phyloP scores from a whole-genome alignment of 2,329 filamentous ascomycete genomes.

The Ophiosphaerella herpotricha region DNA sequence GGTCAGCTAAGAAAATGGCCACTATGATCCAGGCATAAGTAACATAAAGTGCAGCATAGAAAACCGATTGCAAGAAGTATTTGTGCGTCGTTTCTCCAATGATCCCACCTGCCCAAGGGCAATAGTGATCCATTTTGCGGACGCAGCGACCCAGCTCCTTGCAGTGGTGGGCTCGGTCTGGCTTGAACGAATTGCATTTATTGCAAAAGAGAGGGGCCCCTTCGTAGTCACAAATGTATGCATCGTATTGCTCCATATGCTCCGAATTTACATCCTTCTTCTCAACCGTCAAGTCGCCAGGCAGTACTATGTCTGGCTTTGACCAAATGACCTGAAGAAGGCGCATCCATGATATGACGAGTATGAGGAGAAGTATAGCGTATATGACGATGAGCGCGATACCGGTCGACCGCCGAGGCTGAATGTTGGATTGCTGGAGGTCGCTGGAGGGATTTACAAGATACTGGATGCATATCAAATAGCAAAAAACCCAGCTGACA shows the following conservation, averaged over 20 bases:
- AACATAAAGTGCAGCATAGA: constrained; percentile 73
- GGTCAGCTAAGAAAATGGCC: constrained; percentile 66
- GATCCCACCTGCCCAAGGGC: constrained; percentile 93
- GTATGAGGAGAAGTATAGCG: constrained; percentile 70
- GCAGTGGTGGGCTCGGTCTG: constrained; percentile 85
- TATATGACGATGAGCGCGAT: constrained; percentile 74
- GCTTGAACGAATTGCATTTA: constrained; percentile 83
- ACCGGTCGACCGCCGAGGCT: constrained; percentile 60
- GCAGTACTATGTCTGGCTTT: constrained; percentile 75
- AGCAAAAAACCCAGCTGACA: constrained; percentile 72
- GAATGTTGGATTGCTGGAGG: constrained; percentile 24
- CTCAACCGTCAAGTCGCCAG: constrained; percentile 50
- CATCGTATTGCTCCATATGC: constrained; percentile 76
- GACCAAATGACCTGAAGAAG: constrained; percentile 69
- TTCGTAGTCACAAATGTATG: constrained; percentile 81
- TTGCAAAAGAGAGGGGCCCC: constrained; percentile 85
- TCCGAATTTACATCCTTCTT: constrained; percentile 33
- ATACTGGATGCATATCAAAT: constrained; percentile 66
- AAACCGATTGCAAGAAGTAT: constrained; percentile 87
- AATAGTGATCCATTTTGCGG: constrained; percentile 92
- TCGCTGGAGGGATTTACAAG: constrained; percentile 59
- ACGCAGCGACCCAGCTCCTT: constrained; percentile 81
- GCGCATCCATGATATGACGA: constrained; percentile 71
- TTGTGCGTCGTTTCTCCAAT: constrained; percentile 87
- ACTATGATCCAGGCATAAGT: constrained; percentile 65